Base-by-base conservation (phyloP, 2,329 filamentous ascomycete genomes). In the Chlorencoelia australis region DNA sequence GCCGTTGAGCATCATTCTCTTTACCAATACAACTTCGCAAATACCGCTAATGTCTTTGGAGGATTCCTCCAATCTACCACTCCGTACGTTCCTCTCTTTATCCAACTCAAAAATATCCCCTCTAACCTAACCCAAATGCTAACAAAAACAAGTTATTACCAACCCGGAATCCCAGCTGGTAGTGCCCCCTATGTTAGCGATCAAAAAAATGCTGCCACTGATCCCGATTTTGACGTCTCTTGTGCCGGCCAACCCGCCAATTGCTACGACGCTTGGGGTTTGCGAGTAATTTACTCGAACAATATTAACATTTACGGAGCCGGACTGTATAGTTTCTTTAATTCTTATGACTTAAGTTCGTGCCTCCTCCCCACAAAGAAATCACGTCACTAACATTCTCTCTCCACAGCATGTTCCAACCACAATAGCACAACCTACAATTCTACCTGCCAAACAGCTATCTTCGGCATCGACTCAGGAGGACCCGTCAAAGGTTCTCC, bases 221-320 rank as follows among this genome's bases (percentile, higher is more conserved):
- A 76, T 44, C 71, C 69, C 0, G 61, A 62, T 56, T 82, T 68
- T 10, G 28, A 50, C 0, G 53, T 61, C 33, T 48, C 33, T 21
- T 71, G 69, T 43, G 47, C 53, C 13, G 65, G 38, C 2, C 30
- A 26, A 34, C 13, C 59, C 2, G 59, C 61, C 7, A 42, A 36
- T 0, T 75, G 72, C 45, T 65, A 65, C 5, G 67, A 75, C 55
- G 75, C 76, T 1, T 83, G 78, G 77, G 79, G 73, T 1, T 59
- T 84, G 19, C 66, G 79, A 7, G 65, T 84, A 25, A 49, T 79
- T 29, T 59, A 68, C 43, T 67, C 63, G 2, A 52, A 53, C 4
- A 59, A 65, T 40, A 59, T 76, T 15, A 49, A 64, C 20, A 52
- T 68, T n/a, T 70, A 75, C 39, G 67, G 70, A 5, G 66, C 64